Percentiles rank a stretch among this genome's conserved stretches.
phyloP scores from a whole-genome alignment of 768 basidiomycete genomes.

The Lanmaoa pseudosensibilis region DNA sequence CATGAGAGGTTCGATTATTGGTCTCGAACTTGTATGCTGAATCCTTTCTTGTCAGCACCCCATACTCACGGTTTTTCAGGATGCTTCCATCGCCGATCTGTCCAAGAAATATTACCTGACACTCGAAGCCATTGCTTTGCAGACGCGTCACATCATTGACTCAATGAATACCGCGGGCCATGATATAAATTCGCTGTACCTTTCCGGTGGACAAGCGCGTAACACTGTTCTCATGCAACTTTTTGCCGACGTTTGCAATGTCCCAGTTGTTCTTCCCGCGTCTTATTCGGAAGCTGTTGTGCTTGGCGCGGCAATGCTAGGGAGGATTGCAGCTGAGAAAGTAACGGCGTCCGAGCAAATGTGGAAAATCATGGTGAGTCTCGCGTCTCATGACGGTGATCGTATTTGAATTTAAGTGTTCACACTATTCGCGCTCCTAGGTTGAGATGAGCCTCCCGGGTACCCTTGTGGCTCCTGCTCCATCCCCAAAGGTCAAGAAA shows the following conservation, averaged over 20 bases:
- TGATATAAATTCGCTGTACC: conserved; percentile 77
- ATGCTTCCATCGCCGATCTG: conserved; percentile 73
- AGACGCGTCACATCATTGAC: conserved; percentile 92
- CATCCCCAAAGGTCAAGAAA: conserved; percentile 62
- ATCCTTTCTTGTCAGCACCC: background rate
- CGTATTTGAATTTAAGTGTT: background rate
- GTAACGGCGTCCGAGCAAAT: conserved; percentile 58
- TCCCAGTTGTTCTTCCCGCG: conserved; percentile 81
- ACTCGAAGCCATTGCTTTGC: conserved; percentile 90
- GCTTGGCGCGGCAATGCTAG: conserved; percentile 92
- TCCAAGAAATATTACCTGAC: conserved; percentile 89
- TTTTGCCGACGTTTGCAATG: conserved; percentile 78
- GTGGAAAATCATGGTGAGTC: conserved; percentile 87
- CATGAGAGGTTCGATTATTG: conserved; percentile 91
- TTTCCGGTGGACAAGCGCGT: conserved; percentile 92
- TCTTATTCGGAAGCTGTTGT: conserved; percentile 83
- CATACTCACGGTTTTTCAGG: conserved; percentile 40
- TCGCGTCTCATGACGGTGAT: background rate
- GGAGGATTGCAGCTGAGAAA: conserved; percentile 75
- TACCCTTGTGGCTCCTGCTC: conserved; percentile 63
- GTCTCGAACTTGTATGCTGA: conserved; percentile 67
- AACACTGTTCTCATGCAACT: conserved; percentile 87
- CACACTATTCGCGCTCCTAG: conserved; percentile 37
- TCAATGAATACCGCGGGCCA: conserved; percentile 88
- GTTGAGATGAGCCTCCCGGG: conserved; percentile 92